Evolutionary conservation across 768 basidiomycete species (phyloP).

Genomic region (Myochromella boudieri): DNA sequence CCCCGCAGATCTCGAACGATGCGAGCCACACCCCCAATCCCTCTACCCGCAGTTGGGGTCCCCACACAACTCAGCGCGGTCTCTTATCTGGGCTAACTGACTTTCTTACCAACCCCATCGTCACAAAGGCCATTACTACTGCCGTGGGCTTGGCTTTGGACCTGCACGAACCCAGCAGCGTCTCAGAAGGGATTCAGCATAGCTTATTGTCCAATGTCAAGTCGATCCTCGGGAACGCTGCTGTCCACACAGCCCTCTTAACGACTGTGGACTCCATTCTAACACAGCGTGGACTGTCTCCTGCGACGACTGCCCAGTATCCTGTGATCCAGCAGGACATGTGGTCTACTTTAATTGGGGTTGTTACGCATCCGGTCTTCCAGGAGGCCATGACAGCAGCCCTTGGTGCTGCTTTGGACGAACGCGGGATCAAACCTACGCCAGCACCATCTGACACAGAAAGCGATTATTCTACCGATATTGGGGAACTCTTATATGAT

Average conservation of each 20-base stretch:
- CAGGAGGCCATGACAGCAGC: constrained; percentile 1
- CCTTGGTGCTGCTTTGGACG: not conserved
- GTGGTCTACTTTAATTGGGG: not conserved
- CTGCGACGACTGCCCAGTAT: not conserved
- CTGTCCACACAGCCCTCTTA: not conserved
- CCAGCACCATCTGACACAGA: not conserved
- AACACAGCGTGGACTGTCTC: not conserved
- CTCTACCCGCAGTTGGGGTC: not conserved
- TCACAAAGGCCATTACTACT: not conserved
- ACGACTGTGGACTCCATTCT: not conserved
- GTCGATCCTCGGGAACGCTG: not conserved
- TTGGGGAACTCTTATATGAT: not conserved
- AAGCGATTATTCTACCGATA: not conserved
- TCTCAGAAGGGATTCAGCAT: not conserved
- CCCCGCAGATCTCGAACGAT: not conserved
- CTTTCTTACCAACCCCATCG: not conserved
- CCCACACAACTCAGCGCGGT: not conserved
- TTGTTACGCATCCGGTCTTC: constrained; percentile 1
- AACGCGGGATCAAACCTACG: constrained; percentile 1
- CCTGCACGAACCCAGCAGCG: not conserved
- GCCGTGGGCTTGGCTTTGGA: not conserved
- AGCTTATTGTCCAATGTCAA: not conserved
- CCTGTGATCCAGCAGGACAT: constrained; percentile 2
- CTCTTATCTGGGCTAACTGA: not conserved
- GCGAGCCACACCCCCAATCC: not conserved